Percentiles rank a stretch among this genome's conserved stretches.
These are phyloP conservation scores for Leishmania major DNA, from an alignment of 208 protist genomes.

Conservation along the genomic window DNA sequence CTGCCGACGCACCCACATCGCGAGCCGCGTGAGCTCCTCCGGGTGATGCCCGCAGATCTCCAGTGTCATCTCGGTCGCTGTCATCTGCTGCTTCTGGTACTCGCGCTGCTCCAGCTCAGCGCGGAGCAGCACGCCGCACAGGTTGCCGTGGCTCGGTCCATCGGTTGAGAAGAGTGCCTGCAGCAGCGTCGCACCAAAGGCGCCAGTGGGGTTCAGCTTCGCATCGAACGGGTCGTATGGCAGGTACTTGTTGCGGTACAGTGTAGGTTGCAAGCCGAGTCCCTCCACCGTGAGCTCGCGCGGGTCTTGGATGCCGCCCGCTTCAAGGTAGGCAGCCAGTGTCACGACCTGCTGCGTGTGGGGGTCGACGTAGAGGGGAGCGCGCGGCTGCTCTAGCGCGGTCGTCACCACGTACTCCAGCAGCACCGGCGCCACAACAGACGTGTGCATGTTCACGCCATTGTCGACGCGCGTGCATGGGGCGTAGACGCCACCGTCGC, in stretches of 20 bases:
- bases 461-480: constrained; percentile 81
- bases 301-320: constrained; percentile 60
- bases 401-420: constrained; percentile 73
- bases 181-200: constrained; percentile 70
- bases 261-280: constrained; percentile 85
- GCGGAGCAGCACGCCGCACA: constrained; percentile 80
- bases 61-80: constrained; percentile 77
- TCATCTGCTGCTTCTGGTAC: constrained; percentile 55
- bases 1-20: constrained; percentile 79
- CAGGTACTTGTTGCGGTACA: constrained; percentile 86
- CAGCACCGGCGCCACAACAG: constrained; percentile 64
- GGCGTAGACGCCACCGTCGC: constrained; percentile 73
- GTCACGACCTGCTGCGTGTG: constrained; percentile 37
- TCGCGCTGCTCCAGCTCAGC: constrained; percentile 81
- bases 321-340: constrained; percentile 67
- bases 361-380: constrained; percentile 55
- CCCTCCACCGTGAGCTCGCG: constrained; percentile 83
- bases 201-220: constrained; percentile 75
- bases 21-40: constrained; percentile 70
- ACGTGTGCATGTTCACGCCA: constrained; percentile 56
- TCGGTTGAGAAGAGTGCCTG: constrained; percentile 75
- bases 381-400: constrained; percentile 67
- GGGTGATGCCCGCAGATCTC: constrained; percentile 70
- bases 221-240: constrained; percentile 79
- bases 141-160: constrained; percentile 74